Evolutionary conservation across 495 filamentous ascomycete species (phyloP).

Genomic region (Penicillium psychrofluorescens): DNA sequence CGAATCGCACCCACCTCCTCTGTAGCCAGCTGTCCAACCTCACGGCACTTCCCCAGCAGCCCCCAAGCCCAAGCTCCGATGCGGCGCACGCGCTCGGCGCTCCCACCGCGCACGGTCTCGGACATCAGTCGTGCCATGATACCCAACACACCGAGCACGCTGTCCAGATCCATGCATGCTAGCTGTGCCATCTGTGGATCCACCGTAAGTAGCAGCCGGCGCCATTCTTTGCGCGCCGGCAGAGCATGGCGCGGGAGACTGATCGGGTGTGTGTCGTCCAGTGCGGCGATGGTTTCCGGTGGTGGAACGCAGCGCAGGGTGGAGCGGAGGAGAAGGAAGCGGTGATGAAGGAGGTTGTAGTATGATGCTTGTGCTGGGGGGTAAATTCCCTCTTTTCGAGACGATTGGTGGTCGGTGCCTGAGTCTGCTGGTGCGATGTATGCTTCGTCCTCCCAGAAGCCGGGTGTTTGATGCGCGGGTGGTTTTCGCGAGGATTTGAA

Average conservation of each 20-base stretch:
- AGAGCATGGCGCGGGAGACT: conserved; percentile 40
- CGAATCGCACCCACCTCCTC: conserved; percentile 46
- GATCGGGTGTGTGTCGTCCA: conserved; percentile 52
- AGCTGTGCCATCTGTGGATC: conserved; percentile 63
- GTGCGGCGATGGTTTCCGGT: conserved; percentile 31
- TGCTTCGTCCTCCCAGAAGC: conserved; percentile 17
- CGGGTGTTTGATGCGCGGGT: background rate
- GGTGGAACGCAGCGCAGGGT: conserved; percentile 51
- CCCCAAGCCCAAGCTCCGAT: conserved; percentile 46
- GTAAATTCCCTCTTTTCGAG: conserved; percentile 18
- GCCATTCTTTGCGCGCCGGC: conserved; percentile 37
- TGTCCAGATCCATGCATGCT: conserved; percentile 57
- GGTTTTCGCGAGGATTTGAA: too few relatives aligned
- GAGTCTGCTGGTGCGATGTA: conserved; percentile 12
- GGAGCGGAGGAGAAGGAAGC: conserved; percentile 52
- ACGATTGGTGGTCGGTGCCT: background rate
- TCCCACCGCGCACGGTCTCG: conserved; percentile 31
- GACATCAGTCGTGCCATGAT: conserved; percentile 34
- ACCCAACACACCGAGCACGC: conserved; percentile 45
- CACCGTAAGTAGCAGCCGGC: conserved; percentile 42
- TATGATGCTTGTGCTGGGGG: conserved; percentile 53
- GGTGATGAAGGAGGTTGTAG: conserved; percentile 51
- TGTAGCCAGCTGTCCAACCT: conserved; percentile 38
- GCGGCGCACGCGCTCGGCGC: conserved; percentile 41
- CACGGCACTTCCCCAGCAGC: conserved; percentile 39